Evolutionary conservation across 148 eudicot genomes (phyloP), one percentile per base, ranked within the genome.

Genomic region (Persicaria maculosa): DNA sequence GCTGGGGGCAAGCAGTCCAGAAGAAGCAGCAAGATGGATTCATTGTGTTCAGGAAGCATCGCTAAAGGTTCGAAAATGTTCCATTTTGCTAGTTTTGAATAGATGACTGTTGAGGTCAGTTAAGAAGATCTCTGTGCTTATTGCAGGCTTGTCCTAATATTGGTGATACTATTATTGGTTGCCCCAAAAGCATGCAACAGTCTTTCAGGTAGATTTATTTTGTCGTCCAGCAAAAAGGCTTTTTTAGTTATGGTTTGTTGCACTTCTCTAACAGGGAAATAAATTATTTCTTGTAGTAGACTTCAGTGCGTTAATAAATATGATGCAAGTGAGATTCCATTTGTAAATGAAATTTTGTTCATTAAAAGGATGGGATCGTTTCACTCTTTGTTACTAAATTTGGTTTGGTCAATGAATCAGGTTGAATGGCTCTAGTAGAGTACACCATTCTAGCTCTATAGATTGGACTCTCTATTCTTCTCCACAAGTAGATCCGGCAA

Each of bases 21-120:
- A 89, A 77, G 90, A 86, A 80, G 88, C 93, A 67, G 93, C 90
- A 69, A 86, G 78, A 79, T 89, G 93, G 93, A 86, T 85, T 19
- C 88, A 85, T 72, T 85, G 83, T 53, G 79, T 86, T 64, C 88
- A 86, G 73, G 86, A 85, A 71, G 84, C 85, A 76, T 86, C 86
- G 47, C 68, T 82, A 54, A 80, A 86, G 86, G 88, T 88, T 20
- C 72, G 62, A 10, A 45, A 47, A 19, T 72, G 36, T 31, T 72
- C 47, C 40, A 64, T 16, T 67, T 54, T 62, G 58, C 20, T 54
- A 45, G 10, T 48, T 69, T 10, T 58, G 50, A 8, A 19, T 36
- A 45, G 68, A 36, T 57, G 40, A 25, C 44, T 77, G 11, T 50
- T 52, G n/a, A 59, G 15, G 46, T 40, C 44, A 47, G 16, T 47